These are phyloP conservation scores for Podaxis sp. DNA, from an alignment of 768 basidiomycete genomes.

Conservation along the genomic window DNA sequence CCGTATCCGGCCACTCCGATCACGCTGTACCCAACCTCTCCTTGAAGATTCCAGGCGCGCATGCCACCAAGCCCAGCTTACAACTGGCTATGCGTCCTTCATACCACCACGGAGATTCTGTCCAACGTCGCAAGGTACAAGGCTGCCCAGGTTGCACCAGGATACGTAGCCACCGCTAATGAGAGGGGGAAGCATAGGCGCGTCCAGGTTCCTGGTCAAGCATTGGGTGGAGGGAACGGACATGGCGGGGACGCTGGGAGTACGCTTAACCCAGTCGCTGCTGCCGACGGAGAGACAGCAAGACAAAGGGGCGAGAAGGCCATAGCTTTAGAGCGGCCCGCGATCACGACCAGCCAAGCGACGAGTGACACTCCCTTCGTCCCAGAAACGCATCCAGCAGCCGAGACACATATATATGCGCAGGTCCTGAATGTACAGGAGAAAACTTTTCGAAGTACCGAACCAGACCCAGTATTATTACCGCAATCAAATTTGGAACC, in stretches of 20 bases:
- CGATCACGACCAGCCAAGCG: no score
- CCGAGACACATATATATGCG: no score
- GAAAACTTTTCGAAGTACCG: no score
- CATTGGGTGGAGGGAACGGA: neutral
- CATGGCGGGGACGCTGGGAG: neutral
- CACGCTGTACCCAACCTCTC: neutral
- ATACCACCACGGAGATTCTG: constrained; percentile 58
- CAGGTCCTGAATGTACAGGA: no score
- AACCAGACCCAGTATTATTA: no score
- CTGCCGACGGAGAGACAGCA: neutral
- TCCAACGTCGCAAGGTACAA: constrained; percentile 61
- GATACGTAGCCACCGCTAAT: constrained; percentile 15
- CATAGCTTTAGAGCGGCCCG: no score
- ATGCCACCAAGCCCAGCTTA: constrained; percentile 73
- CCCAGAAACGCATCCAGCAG: no score
- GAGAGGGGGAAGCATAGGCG: constrained; percentile 10
- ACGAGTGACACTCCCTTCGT: no score
- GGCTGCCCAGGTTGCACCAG: constrained; percentile 37
- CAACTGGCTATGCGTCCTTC: constrained; percentile 70
- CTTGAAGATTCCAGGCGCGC: neutral
- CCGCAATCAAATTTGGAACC: no score
- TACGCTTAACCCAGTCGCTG: neutral
- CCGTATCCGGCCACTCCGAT: neutral
- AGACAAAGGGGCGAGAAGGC: no score
- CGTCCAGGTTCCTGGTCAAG: neutral